Base-by-base conservation (phyloP, 805 yeast species). In the Kluyveromyces starmeri region DNA sequence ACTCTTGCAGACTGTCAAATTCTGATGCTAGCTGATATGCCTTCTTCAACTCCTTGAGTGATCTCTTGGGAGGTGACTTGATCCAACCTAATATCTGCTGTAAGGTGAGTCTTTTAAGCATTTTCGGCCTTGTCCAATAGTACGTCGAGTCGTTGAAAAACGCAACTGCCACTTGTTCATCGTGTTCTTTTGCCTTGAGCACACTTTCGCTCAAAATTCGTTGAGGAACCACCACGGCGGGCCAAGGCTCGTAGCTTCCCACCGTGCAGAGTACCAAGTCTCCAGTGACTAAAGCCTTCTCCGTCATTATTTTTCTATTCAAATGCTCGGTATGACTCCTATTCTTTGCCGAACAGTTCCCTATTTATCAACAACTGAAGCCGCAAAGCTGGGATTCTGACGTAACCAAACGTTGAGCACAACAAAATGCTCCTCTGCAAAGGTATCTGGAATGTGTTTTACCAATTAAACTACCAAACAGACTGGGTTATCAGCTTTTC, bases 181-280 rank as follows among this genome's bases (percentile, higher is more conserved):
- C 13, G 19, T 20, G 20, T 27, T 51, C 44, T 14, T 46, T 44
- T 2, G 46, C 36, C 34, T 47, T 48, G 25, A 47, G 47, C 3
- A 56, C 60, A 31, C 53, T 58, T 7, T 44, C 42, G 29, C 55
- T 42, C n/a, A 55, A 43, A 22, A 53, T 41, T 22, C 52, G 38
- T 30, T 51, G 57, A 8, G 61, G 61, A 20, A 52, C 51, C 4
- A 56, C 54, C 4, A 56, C 56, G 6, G 60, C 59, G 1, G 61
- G 61, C 61, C 61, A 56, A 7, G 59, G 59, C 3, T 57, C 56
- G 29, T 50, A 56, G 4, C 53, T 48, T 3, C 61, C 61, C 13
- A 56, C 61, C 38, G 55, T 56, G 36, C 59, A 56, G 23, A 56
- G 40, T 8, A 56, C 61, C 28, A 56, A 35, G 37, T 49, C 54